Base-by-base conservation (phyloP, 106 monocot species). In the Allium cepa region DNA sequence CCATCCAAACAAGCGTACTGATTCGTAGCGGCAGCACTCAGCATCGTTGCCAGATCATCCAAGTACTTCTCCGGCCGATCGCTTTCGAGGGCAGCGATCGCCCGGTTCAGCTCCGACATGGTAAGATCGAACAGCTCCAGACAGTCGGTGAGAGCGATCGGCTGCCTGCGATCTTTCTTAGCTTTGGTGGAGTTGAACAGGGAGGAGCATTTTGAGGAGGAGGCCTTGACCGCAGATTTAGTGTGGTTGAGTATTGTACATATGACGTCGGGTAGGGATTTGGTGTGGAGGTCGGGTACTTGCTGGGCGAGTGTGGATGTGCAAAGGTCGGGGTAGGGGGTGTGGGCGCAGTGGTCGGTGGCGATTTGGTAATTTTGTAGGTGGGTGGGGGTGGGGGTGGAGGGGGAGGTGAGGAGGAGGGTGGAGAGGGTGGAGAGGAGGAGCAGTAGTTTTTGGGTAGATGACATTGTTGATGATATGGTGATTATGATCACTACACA, bases 51-150 rank as follows among this genome's bases (percentile, higher is more conserved):
- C 0, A 73, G 16, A 17, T 79, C 73, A 5, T 17, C 66, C 14
- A 56, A 59, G 36, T 15, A 8, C 50, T 49, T 66, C 17, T 1
- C 27, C 1, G 11, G 13, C 56, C 17, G 57, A 49, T 0, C 0
- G 59, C 18, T 49, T 59, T 48, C 9, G 51, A 93, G 84, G 56
- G 76, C 74, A 12, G 57, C 2, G 26, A 47, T 3, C 9, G 83
- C 82, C 65, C 22, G 7, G 51, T 36, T 57, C 71, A 96, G 79
- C 22, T 76, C 65, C n/a, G 81, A 85, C 67, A 85, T 17, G 10
- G 94, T 88, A 47, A 50, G 16, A 67, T 79, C 83, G 50, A 95
- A 71, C 45, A 95, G 85, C 56, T 95, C 91, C 47, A 95, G 64
- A 68, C 94, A 95, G 83, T 95, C 91, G 57, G 47, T 26, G 50